These are phyloP conservation scores for Melanogaster broomeanus DNA, from an alignment of 768 basidiomycete species.

Conservation along the genomic window DNA sequence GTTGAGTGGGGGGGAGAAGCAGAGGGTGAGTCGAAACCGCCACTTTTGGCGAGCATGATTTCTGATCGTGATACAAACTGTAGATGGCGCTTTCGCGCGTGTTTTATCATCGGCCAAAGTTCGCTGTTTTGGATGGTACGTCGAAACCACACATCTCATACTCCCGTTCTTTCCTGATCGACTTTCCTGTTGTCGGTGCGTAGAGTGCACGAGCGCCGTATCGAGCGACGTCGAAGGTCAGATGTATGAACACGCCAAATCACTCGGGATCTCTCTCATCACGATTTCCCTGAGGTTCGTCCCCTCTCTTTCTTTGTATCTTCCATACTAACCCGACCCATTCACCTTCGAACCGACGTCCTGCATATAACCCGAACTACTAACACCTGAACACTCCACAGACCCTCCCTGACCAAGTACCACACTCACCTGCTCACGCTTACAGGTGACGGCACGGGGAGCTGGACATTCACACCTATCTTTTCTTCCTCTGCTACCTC, in stretches of 20 bases:
- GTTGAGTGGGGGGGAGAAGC: conserved; percentile 95
- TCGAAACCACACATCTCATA: conserved; percentile 3
- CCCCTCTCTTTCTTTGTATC: background rate
- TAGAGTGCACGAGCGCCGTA: conserved; percentile 94
- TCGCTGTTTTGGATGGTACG: conserved; percentile 84
- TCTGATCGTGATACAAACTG: background rate
- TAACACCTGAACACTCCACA: conserved; percentile 23
- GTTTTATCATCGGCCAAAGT: conserved; percentile 84
- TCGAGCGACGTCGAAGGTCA: conserved; percentile 94
- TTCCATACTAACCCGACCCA: background rate
- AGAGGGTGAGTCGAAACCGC: conserved; percentile 54
- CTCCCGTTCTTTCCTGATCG: too few relatives aligned
- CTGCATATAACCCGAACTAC: too few relatives aligned
- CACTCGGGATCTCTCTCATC: conserved; percentile 86
- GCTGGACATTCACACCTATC: conserved; percentile 71
- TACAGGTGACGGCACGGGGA: conserved; percentile 65
- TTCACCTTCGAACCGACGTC: background rate
- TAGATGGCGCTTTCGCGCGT: conserved; percentile 93
- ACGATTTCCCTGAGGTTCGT: conserved; percentile 85
- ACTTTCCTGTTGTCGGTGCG: conserved; percentile 1
- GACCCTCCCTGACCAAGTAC: conserved; percentile 86
- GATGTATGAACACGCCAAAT: conserved; percentile 94
- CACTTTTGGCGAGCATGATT: background rate
- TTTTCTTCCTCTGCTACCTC: conserved; percentile 22
- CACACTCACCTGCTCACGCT: conserved; percentile 86